phyloP scores from a whole-genome alignment of 23 red algal genomes.

The Gracilaria caudata region DNA sequence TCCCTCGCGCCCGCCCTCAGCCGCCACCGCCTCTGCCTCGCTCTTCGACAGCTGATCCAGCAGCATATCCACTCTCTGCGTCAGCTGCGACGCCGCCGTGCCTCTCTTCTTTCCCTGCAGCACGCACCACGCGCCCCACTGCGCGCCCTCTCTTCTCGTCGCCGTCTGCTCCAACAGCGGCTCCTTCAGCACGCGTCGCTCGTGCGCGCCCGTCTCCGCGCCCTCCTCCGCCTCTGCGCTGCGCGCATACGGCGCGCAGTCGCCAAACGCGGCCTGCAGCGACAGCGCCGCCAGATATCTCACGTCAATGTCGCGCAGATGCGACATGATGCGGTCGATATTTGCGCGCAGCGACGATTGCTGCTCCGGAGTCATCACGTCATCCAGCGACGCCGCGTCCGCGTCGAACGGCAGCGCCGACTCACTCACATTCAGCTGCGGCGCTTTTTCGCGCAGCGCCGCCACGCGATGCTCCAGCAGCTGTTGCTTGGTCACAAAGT shows the following conservation, averaged over 20 bases:
- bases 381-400: constrained; percentile 45
- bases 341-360: constrained; percentile 36
- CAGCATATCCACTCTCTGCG: constrained; percentile 54
- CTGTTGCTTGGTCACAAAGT: constrained; percentile 69
- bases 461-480: constrained; percentile 54
- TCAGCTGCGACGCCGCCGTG: constrained; percentile 46
- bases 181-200: constrained; percentile 38
- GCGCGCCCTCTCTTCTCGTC: constrained; percentile 55
- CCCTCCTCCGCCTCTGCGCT: neutral
- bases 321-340: constrained; percentile 43
- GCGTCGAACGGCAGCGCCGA: constrained; percentile 22
- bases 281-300: constrained; percentile 68
- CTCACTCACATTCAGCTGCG: neutral
- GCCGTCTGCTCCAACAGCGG: constrained; percentile 57
- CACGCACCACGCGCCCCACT: constrained; percentile 81
- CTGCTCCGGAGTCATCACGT: constrained; percentile 56
- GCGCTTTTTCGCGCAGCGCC: constrained; percentile 14
- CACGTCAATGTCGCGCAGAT: constrained; percentile 55
- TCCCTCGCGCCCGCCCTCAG: neutral
- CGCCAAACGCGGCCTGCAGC: constrained; percentile 71
- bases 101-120: constrained; percentile 66
- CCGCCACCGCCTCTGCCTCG: constrained; percentile 13
- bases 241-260: constrained; percentile 58
- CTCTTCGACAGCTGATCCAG: constrained; percentile 56
- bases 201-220: neutral